A percentile compares a stretch with the other conserved stretches of the same genome.
Evolutionary conservation across 2,329 filamentous ascomycete species (phyloP).

Genomic region (Fusarium chlamydosporum): DNA sequence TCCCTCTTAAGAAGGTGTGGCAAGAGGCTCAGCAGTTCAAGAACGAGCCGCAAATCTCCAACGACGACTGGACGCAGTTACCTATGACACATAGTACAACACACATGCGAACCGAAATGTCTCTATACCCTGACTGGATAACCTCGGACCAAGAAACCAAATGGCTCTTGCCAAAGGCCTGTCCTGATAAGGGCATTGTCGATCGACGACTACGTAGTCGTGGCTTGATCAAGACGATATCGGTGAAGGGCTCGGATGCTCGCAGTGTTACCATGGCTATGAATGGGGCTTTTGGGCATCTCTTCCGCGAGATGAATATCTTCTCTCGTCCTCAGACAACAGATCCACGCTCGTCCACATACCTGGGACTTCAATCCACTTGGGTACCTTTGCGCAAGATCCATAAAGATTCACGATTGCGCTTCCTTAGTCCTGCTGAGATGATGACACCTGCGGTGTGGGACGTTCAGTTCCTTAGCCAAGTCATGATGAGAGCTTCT

Average conservation of each 20-base stretch:
- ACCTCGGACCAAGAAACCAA: slow-evolving; percentile 63
- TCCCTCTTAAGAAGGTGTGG: slow-evolving; percentile 71
- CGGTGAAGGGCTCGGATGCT: slow-evolving; percentile 73
- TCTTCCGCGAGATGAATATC: slow-evolving; percentile 64
- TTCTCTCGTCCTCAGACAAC: slow-evolving; percentile 49
- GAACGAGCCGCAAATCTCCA: slow-evolving; percentile 53
- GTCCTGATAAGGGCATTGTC: slow-evolving; percentile 71
- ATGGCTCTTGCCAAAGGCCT: slow-evolving; percentile 78
- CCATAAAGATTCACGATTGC: slow-evolving; percentile 78
- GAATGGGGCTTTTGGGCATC: slow-evolving; percentile 70
- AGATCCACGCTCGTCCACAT: slow-evolving; percentile 57
- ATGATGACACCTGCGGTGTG: slow-evolving; percentile 80
- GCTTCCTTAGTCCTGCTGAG: slow-evolving; percentile 78
- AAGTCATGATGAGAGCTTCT: slow-evolving; percentile 79
- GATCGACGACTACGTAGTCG: slow-evolving; percentile 81
- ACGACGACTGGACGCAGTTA: slow-evolving; percentile 70
- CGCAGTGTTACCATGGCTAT: slow-evolving; percentile 77
- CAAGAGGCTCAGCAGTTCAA: slow-evolving; percentile 65
- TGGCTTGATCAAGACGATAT: slow-evolving; percentile 76
- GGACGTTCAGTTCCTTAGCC: slow-evolving; percentile 78
- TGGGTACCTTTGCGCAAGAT: slow-evolving; percentile 85
- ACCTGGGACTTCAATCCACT: slow-evolving; percentile 73
- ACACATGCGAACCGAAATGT: slow-evolving; percentile 63
- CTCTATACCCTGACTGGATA: slow-evolving; percentile 64
- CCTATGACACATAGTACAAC: slow-evolving; percentile 63